A percentile compares a stretch with the other conserved stretches of the same genome.
Evolutionary conservation across 495 filamentous ascomycete species (phyloP).

Genomic region (Barbatosphaeria neglecta): DNA sequence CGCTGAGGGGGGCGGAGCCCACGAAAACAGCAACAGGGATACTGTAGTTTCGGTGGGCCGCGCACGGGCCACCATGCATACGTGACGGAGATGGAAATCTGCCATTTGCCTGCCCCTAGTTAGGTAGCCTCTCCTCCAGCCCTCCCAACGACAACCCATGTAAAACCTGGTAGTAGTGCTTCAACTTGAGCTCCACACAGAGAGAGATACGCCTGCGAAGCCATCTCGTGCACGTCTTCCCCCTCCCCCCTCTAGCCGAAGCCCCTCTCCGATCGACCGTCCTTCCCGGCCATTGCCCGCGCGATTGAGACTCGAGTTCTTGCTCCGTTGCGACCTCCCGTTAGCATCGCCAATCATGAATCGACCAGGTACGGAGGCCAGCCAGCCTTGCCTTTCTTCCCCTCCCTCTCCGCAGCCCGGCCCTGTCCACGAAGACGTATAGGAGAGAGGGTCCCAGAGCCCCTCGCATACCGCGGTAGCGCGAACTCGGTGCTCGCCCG

Average conservation of each 20-base stretch:
- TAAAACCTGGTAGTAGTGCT: background rate
- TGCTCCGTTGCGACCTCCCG: background rate
- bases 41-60: too few relatives aligned
- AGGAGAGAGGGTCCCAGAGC: background rate
- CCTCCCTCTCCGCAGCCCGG: conserved; percentile 8
- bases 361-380: conserved; percentile 39
- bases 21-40: too few relatives aligned
- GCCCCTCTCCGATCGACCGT: background rate
- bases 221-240: background rate
- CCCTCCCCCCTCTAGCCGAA: background rate
- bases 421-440: conserved; percentile 11
- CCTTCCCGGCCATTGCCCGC: too few relatives aligned
- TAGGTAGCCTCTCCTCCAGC: background rate
- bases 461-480: background rate
- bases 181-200: background rate
- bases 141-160: background rate
- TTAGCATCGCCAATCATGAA: conserved; percentile 35
- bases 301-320: background rate
- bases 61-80: background rate
- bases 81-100: background rate
- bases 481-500: too few relatives aligned
- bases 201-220: background rate
- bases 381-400: conserved; percentile 12
- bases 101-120: background rate
- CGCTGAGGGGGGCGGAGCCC: too few relatives aligned